phyloP scores from a whole-genome alignment of 2,329 filamentous ascomycete genomes.

The Exophiala spinifera region DNA sequence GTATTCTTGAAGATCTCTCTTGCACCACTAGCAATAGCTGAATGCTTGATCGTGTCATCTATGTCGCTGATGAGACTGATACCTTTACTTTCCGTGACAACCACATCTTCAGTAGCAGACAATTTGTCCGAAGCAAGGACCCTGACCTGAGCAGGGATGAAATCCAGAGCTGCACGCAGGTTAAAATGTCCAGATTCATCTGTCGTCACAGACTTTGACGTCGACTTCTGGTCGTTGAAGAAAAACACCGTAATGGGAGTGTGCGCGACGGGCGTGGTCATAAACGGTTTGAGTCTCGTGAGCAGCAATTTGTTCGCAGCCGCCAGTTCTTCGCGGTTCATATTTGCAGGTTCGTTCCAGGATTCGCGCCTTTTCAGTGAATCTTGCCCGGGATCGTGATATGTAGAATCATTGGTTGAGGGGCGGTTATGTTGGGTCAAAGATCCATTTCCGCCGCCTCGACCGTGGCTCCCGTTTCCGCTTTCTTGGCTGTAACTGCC shows the following conservation, averaged over 20 bases:
- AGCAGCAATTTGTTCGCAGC: conserved; percentile 84
- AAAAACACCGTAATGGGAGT: conserved; percentile 89
- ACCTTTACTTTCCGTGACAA: conserved; percentile 72
- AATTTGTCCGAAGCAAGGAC: conserved; percentile 83
- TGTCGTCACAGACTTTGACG: conserved; percentile 79
- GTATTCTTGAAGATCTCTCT: conserved; percentile 96
- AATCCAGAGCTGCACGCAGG: conserved; percentile 75
- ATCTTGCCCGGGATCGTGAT: conserved; percentile 32
- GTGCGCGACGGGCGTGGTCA: conserved; percentile 75
- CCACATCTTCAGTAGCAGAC: conserved; percentile 74
- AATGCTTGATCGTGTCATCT: conserved; percentile 95
- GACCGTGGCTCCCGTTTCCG: conserved; percentile 38
- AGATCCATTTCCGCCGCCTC: conserved; percentile 26
- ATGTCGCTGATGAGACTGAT: conserved; percentile 96
- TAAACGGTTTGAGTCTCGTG: conserved; percentile 81
- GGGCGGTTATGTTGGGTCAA: too few species aligned
- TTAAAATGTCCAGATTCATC: conserved; percentile 87
- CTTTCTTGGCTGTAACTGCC: conserved; percentile 57
- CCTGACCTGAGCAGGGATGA: conserved; percentile 83
- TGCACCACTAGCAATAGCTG: conserved; percentile 80
- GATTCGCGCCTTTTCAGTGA: conserved; percentile 48
- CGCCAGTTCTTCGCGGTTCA: conserved; percentile 72
- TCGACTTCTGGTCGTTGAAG: conserved; percentile 79
- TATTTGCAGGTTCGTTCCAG: conserved; percentile 55
- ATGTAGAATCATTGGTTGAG: not conserved